A percentile compares a stretch with the other conserved stretches of the same genome.
Conservation (phyloP, 23 red algal genomes). For the Gracilaria domingensis region DNA sequence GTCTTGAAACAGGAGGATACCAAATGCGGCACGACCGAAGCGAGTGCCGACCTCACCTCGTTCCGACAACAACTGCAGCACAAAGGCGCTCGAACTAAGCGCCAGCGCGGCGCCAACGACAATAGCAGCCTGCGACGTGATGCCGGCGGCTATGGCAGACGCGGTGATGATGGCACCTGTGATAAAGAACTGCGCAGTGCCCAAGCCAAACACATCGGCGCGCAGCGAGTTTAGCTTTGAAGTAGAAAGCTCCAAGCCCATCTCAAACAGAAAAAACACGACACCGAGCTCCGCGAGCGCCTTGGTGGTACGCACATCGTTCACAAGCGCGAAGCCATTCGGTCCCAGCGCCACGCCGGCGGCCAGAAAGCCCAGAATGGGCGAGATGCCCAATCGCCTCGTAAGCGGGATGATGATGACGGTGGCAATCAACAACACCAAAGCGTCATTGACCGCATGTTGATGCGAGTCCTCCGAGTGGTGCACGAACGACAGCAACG, state of each 20-base stretch:
- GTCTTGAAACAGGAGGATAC: constrained; percentile 98
- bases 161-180: constrained; percentile 79
- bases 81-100: constrained; percentile 95
- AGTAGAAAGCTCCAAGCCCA: constrained; percentile 95
- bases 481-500: not conserved
- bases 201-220: constrained; percentile 96
- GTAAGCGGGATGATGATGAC: constrained; percentile 95
- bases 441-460: constrained; percentile 82
- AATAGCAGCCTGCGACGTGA: constrained; percentile 69
- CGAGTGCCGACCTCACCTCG: constrained; percentile 93
- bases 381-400: constrained; percentile 83
- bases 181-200: constrained; percentile 90
- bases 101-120: constrained; percentile 89
- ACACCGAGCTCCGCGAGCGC: constrained; percentile 96
- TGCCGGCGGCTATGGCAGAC: constrained; percentile 60
- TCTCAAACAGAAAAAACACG: constrained; percentile 99
- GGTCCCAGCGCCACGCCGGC: constrained; percentile 95
- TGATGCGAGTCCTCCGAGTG: constrained; percentile 56
- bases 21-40: constrained; percentile 94
- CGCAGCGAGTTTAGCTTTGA: constrained; percentile 87
- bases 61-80: constrained; percentile 93
- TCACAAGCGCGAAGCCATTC: constrained; percentile 88
- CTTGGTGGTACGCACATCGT: constrained; percentile 86
- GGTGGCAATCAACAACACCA: constrained; percentile 86
- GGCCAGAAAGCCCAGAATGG: constrained; percentile 95